These are phyloP conservation scores for Heterobasidion parviporum DNA, from an alignment of 1,284 basidiomycete genomes.

Conservation along the genomic window DNA sequence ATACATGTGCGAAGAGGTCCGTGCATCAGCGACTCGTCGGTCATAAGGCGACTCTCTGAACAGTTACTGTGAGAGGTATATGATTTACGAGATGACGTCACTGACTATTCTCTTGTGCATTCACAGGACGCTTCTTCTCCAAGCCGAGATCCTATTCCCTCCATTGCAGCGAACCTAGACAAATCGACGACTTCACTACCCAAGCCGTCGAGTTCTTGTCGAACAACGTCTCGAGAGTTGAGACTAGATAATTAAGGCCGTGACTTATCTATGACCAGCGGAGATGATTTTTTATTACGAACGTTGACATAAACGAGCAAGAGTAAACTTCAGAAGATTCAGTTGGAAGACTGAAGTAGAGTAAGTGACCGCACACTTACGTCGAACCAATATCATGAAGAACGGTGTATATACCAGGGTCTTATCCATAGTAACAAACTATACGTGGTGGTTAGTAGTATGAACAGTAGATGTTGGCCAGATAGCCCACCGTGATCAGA, in stretches of 20 bases:
- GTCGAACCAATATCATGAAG: not conserved
- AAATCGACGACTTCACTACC: not conserved
- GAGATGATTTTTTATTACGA: too few relatives aligned
- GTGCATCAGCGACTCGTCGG: too few relatives aligned
- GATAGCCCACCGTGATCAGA: not conserved
- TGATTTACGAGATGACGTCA: too few relatives aligned
- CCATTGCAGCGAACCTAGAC: not conserved
- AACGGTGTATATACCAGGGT: not conserved
- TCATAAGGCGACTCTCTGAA: too few relatives aligned
- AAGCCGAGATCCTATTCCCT: too few relatives aligned
- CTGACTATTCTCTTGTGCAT: too few relatives aligned
- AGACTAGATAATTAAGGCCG: not conserved
- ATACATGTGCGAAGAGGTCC: too few relatives aligned
- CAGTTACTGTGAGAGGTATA: too few relatives aligned
- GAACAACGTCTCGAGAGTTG: not conserved
- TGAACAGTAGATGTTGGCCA: not conserved
- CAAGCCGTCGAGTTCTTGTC: not conserved
- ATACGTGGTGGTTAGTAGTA: not conserved
- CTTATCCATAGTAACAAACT: not conserved
- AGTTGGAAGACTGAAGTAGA: not conserved
- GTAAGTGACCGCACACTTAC: not conserved
- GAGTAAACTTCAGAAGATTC: not conserved
- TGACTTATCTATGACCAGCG: too few relatives aligned
- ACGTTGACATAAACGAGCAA: not conserved
- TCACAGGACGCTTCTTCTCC: too few relatives aligned